These are phyloP conservation scores for Calocybe indica DNA, from an alignment of 768 basidiomycete genomes.

Conservation along the genomic window DNA sequence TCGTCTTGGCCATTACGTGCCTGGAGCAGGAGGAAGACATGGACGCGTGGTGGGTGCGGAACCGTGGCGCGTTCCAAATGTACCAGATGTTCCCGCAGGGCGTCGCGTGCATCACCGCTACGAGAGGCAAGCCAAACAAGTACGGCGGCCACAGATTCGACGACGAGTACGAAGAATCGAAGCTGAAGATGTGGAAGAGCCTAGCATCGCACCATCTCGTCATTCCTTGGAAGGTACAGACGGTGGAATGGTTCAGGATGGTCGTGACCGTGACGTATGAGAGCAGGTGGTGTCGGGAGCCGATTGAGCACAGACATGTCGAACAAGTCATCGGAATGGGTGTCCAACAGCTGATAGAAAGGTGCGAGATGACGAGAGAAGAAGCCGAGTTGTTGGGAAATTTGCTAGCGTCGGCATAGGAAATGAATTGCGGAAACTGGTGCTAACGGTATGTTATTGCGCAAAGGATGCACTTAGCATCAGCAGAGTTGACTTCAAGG, in stretches of 20 bases:
- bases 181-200: constrained; percentile 12
- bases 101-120: constrained; percentile 34
- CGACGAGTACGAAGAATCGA: constrained; percentile 27
- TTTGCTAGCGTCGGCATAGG: not conserved
- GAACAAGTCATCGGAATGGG: constrained; percentile 5
- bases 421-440: too few species aligned
- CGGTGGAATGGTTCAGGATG: constrained; percentile 9
- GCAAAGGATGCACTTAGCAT: too few species aligned
- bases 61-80: constrained; percentile 20
- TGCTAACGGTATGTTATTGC: too few species aligned
- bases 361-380: constrained; percentile 10
- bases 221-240: constrained; percentile 7
- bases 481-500: too few species aligned
- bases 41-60: constrained; percentile 28
- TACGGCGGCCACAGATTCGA: constrained; percentile 12
- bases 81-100: constrained; percentile 23
- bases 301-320: constrained; percentile 5
- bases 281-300: constrained; percentile 1
- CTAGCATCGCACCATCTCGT: constrained; percentile 9
- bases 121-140: constrained; percentile 12
- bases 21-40: constrained; percentile 23
- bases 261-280: constrained; percentile 10
- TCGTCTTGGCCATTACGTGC: constrained; percentile 30
- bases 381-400: constrained; percentile 6
- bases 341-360: constrained; percentile 4